Evolutionary conservation across 306 rosid genomes (phyloP).

Genomic region (Senna tora): DNA sequence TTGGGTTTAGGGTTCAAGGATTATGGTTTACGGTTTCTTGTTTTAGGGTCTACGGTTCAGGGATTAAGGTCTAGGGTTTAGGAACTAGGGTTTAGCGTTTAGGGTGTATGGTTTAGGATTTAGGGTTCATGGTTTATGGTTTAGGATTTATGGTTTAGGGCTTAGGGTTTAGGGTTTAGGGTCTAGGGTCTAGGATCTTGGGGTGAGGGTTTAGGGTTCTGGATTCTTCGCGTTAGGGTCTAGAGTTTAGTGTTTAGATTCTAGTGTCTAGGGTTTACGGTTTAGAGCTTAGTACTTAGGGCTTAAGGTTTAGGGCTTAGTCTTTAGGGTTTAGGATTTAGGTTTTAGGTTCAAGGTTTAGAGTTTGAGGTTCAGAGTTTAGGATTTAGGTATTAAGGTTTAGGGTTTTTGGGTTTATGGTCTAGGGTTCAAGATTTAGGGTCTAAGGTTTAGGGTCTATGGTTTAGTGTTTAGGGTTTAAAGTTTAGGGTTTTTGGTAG

Average conservation of each 20-base stretch:
- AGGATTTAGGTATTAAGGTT: too few relatives aligned
- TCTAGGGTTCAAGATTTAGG: constrained; percentile 18
- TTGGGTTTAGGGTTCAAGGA: constrained; percentile 31
- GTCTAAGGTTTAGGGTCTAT: constrained; percentile 35
- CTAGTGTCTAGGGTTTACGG: constrained; percentile 33
- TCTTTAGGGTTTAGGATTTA: constrained; percentile 30
- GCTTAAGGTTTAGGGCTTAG: too few relatives aligned
- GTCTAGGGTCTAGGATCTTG: too few relatives aligned
- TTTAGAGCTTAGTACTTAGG: constrained; percentile 22
- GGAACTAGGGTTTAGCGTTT: too few relatives aligned
- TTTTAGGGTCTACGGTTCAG: too few relatives aligned
- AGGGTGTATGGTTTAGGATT: constrained; percentile 31
- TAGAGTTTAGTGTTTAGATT: constrained; percentile 15
- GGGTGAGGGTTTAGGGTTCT: not conserved
- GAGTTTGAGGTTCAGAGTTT: constrained; percentile 24
- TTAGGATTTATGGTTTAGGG: constrained; percentile 22
- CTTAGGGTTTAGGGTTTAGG: constrained; percentile 33
- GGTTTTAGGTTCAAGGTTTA: constrained; percentile 33
- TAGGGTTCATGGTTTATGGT: constrained; percentile 29
- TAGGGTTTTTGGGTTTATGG: constrained; percentile 10
- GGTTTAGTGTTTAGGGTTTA: constrained; percentile 33
- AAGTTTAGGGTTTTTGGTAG: too few relatives aligned
- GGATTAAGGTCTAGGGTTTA: too few relatives aligned
- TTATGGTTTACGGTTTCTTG: too few relatives aligned
- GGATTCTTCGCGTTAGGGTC: constrained; percentile 11